These are phyloP conservation scores for Lentinula edodes DNA, from an alignment of 768 basidiomycete species.

Conservation along the genomic window DNA sequence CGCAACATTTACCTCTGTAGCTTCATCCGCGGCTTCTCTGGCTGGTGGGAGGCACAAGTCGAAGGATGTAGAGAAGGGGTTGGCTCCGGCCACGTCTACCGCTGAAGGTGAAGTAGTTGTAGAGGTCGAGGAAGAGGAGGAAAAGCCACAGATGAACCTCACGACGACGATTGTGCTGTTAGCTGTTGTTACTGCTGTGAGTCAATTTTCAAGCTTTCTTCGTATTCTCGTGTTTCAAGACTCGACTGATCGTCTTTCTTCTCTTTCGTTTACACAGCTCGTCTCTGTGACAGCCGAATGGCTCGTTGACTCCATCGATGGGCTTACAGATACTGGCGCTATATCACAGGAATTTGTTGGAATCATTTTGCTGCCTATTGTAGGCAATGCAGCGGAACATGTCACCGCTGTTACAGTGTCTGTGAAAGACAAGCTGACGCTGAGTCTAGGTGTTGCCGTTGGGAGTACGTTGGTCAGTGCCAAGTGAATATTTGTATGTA, in stretches of 20 bases:
- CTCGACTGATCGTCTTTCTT: neutral
- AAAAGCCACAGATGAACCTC: conserved; percentile 34
- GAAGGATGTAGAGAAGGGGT: conserved; percentile 1
- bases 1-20: neutral
- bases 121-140: conserved; percentile 18
- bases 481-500: neutral
- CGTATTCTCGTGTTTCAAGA: neutral
- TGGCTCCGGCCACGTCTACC: neutral
- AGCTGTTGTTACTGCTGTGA: conserved; percentile 33
- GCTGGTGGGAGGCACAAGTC: conserved; percentile 12
- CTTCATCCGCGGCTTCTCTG: neutral
- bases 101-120: neutral
- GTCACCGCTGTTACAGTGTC: conserved; percentile 68
- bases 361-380: conserved; percentile 59
- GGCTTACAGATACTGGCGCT: conserved; percentile 38
- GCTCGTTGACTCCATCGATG: conserved; percentile 61
- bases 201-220: conserved; percentile 33
- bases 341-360: conserved; percentile 66
- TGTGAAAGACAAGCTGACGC: conserved; percentile 62
- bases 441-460: conserved; percentile 64
- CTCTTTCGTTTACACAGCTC: conserved; percentile 16
- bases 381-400: conserved; percentile 66
- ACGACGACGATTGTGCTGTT: conserved; percentile 26
- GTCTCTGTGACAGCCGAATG: conserved; percentile 33
- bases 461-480: conserved; percentile 49